Conservation (phyloP, 2,329 filamentous ascomycete species). For the Fusarium decemcellulare region DNA sequence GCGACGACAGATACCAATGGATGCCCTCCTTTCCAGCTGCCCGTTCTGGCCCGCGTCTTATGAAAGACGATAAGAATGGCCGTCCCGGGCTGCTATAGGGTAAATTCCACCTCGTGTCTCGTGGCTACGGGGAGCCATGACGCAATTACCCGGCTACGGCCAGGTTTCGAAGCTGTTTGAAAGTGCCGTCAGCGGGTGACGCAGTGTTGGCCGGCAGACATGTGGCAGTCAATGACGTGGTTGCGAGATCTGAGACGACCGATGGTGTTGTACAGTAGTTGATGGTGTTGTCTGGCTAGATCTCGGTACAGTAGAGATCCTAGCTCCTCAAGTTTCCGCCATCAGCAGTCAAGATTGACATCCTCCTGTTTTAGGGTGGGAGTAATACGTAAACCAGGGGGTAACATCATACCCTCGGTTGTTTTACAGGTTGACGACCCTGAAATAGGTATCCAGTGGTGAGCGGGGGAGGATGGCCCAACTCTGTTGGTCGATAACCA, state of each 20-base stretch:
- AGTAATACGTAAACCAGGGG: too few species aligned
- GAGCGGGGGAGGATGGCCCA: too few species aligned
- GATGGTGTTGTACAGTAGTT: background rate
- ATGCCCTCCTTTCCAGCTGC: conserved; percentile 31
- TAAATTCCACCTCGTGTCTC: conserved; percentile 19
- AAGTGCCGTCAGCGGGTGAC: conserved; percentile 21
- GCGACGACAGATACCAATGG: conserved; percentile 29
- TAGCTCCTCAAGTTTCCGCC: too few species aligned
- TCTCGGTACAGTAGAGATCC: too few species aligned
- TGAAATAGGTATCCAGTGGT: too few species aligned
- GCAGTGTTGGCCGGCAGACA: conserved; percentile 12
- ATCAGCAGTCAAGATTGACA: too few species aligned
- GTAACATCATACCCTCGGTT: background rate
- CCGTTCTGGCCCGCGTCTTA: conserved; percentile 16
- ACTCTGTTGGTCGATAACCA: too few species aligned
- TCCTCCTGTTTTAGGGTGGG: too few species aligned
- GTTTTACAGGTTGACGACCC: background rate
- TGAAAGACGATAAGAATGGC: conserved; percentile 14
- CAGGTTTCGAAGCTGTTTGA: conserved; percentile 11
- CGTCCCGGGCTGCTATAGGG: conserved; percentile 36
- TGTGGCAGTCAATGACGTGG: conserved; percentile 17
- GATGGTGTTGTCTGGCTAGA: too few species aligned
- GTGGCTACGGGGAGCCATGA: conserved; percentile 26
- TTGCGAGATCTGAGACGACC: background rate
- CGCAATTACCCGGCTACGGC: conserved; percentile 31